Conservation (phyloP, 2,329 filamentous ascomycete genomes). For the Penicillium sp. region DNA sequence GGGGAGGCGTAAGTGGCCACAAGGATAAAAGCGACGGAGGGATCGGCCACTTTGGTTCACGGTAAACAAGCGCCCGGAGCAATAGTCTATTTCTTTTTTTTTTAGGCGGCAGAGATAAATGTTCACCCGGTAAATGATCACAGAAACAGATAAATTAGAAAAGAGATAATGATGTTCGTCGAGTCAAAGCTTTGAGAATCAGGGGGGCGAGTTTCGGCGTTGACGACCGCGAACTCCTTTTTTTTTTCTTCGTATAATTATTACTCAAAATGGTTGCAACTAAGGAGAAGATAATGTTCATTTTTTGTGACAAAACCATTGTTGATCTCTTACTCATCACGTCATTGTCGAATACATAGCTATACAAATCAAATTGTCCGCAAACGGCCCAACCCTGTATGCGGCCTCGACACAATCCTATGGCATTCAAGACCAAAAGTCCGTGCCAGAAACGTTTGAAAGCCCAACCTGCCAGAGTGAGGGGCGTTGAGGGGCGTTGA, state of each 20-base stretch:
- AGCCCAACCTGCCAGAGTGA: neutral
- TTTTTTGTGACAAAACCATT: neutral
- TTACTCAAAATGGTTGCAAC: neutral
- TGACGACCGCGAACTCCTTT: neutral
- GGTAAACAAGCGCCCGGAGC: neutral
- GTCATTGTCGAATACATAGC: neutral
- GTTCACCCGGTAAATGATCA: neutral
- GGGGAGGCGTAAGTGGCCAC: conserved; percentile 24
- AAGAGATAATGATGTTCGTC: neutral
- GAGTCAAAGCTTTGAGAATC: neutral
- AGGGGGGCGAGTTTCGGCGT: neutral
- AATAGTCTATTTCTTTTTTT: neutral
- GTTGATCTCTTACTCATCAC: neutral
- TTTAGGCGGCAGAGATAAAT: neutral
- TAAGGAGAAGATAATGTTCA: neutral
- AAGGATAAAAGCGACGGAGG: neutral
- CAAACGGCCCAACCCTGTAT: neutral
- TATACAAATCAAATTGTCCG: neutral
- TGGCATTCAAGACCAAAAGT: neutral
- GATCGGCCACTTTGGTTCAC: neutral
- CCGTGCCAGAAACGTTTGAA: neutral
- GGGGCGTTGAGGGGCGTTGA: neutral
- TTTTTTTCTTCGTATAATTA: neutral
- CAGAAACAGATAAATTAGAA: neutral
- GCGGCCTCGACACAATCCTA: neutral